Evolutionary conservation across 108 stramenopile species (phyloP).

Genomic region (Nannochloropsis oceanica): DNA sequence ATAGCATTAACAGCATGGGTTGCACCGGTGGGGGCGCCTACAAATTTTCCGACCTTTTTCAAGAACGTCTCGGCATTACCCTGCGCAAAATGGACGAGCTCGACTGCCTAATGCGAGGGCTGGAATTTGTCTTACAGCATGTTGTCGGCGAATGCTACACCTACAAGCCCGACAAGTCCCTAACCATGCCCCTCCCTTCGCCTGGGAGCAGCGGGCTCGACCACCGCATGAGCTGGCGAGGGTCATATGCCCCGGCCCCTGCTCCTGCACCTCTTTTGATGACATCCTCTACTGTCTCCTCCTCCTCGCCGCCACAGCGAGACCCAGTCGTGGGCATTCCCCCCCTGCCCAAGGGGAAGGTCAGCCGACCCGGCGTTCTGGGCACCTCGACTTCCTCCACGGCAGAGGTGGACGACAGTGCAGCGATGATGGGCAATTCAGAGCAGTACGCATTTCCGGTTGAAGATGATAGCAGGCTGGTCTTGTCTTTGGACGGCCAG

Average conservation of each 20-base stretch:
- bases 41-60: slow-evolving; percentile 77
- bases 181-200: background rate
- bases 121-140: slow-evolving; percentile 82
- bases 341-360: background rate
- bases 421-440: too few species aligned
- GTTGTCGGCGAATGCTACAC: slow-evolving; percentile 88
- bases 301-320: background rate
- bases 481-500: too few species aligned
- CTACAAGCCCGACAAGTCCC: slow-evolving; percentile 51
- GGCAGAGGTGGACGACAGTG: background rate
- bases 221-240: background rate
- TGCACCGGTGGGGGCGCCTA: slow-evolving; percentile 92
- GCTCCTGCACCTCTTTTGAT: too few species aligned
- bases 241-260: background rate
- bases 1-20: slow-evolving; percentile 32
- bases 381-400: background rate
- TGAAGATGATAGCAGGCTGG: too few species aligned
- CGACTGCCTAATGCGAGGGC: slow-evolving; percentile 80
- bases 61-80: slow-evolving; percentile 59
- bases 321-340: background rate
- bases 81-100: slow-evolving; percentile 88
- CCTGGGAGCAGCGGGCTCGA: background rate
- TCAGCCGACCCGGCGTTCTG: background rate
- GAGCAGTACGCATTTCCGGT: too few species aligned
- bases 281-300: background rate